phyloP scores from a whole-genome alignment of 2,329 filamentous ascomycete genomes.

The Xylaria sp. region DNA sequence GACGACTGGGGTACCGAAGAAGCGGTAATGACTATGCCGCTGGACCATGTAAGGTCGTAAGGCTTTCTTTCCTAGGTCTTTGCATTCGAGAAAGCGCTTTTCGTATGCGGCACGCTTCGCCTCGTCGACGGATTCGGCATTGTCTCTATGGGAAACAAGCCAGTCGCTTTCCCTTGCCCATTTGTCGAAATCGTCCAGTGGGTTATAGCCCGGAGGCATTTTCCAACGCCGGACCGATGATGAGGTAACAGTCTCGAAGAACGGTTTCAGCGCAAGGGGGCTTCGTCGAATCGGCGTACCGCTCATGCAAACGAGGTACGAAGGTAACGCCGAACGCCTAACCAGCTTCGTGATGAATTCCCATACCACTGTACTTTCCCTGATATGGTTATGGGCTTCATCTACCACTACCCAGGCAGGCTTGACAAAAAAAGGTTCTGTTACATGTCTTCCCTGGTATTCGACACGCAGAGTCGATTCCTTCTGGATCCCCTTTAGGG shows the following conservation, averaged over 20 bases:
- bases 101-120: too few relatives aligned
- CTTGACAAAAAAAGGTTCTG: constrained; percentile 5
- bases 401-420: constrained; percentile 1
- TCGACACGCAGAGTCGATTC: too few relatives aligned
- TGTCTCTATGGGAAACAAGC: neutral
- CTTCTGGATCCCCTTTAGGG: constrained; percentile 1
- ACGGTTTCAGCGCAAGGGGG: neutral
- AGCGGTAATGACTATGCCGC: constrained; percentile 1
- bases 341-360: constrained; percentile 2
- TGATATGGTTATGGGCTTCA: constrained; percentile 4
- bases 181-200: constrained; percentile 1
- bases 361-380: neutral
- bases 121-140: neutral
- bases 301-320: constrained; percentile 1
- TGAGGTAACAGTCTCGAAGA: constrained; percentile 3
- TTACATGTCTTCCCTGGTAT: neutral
- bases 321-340: neutral
- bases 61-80: neutral
- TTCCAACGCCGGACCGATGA: neutral
- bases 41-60: constrained; percentile 1
- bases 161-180: constrained; percentile 7
- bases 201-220: constrained; percentile 1
- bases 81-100: constrained; percentile 1
- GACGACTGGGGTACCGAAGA: neutral
- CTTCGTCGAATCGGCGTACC: constrained; percentile 6